Conservation (phyloP, 108 stramenopile species). For the Cyclotella sp. region DNA sequence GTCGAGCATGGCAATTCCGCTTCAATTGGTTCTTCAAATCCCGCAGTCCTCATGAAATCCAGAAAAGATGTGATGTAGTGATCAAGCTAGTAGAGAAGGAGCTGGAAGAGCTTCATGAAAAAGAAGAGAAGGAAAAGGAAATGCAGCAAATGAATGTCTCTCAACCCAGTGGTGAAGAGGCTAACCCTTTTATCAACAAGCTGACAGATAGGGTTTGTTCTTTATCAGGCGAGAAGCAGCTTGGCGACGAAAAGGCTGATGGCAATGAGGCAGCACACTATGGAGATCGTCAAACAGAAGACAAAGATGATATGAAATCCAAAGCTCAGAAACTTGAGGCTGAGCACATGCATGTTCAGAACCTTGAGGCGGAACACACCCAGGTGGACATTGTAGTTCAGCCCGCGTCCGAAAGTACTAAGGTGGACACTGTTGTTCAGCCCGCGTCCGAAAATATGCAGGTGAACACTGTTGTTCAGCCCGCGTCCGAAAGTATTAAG, state of each 20-base stretch:
- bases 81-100: constrained; percentile 82
- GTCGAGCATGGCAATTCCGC: constrained; percentile 95
- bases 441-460: no score
- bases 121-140: constrained; percentile 26
- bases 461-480: no score
- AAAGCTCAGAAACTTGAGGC: not conserved
- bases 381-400: no score
- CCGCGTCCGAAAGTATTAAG: no score
- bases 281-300: not conserved
- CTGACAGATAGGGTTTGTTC: constrained; percentile 3
- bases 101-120: constrained; percentile 74
- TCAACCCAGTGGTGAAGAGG: not conserved
- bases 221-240: not conserved
- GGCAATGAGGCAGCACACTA: no score
- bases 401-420: no score
- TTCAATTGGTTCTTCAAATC: constrained; percentile 99
- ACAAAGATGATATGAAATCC: not conserved
- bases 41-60: constrained; percentile 91
- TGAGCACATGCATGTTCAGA: not conserved
- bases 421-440: no score
- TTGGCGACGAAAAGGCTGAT: no score
- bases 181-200: constrained; percentile 9
- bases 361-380: no score
- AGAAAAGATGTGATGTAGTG: constrained; percentile 87
- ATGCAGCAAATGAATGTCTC: not conserved